These are phyloP conservation scores for Coniophora puteana DNA, from an alignment of 1,284 basidiomycete genomes.

Conservation along the genomic window DNA sequence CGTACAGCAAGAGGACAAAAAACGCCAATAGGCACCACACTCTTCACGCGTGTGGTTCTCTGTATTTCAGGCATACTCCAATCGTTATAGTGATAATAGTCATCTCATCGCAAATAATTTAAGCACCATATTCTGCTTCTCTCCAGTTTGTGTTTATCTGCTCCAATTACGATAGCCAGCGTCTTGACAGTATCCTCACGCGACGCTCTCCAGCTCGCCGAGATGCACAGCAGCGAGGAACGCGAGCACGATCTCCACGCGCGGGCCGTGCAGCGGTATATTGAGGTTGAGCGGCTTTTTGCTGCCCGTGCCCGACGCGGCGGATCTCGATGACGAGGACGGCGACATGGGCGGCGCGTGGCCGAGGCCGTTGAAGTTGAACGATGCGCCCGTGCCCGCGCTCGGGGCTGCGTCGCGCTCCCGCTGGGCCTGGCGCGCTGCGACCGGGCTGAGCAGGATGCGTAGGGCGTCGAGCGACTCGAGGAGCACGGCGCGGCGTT, in stretches of 20 bases:
- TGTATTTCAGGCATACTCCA: too few relatives aligned
- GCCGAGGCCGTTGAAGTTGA: too few relatives aligned
- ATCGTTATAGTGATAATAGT: too few relatives aligned
- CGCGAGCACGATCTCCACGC: constrained; percentile 77
- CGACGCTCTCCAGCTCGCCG: constrained; percentile 56
- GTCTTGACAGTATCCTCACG: constrained; percentile 19
- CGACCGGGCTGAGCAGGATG: constrained; percentile 66
- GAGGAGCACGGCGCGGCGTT: constrained; percentile 33
- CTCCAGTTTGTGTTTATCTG: too few relatives aligned
- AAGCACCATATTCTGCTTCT: too few relatives aligned
- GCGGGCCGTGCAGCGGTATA: constrained; percentile 77
- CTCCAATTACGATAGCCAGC: not conserved
- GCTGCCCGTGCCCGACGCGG: constrained; percentile 35
- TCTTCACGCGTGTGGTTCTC: too few relatives aligned
- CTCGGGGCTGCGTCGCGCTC: constrained; percentile 47
- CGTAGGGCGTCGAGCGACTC: constrained; percentile 60
- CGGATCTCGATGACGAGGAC: too few relatives aligned
- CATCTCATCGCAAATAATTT: too few relatives aligned
- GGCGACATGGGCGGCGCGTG: too few relatives aligned
- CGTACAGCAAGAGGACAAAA: too few relatives aligned
- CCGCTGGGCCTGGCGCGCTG: constrained; percentile 51
- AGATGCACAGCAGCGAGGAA: constrained; percentile 78
- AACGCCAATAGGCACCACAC: too few relatives aligned
- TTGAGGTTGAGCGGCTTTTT: constrained; percentile 66
- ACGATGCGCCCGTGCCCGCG: too few relatives aligned